Base-by-base conservation (phyloP, 2,329 filamentous ascomycete genomes). In the Clarireedia hainanense region DNA sequence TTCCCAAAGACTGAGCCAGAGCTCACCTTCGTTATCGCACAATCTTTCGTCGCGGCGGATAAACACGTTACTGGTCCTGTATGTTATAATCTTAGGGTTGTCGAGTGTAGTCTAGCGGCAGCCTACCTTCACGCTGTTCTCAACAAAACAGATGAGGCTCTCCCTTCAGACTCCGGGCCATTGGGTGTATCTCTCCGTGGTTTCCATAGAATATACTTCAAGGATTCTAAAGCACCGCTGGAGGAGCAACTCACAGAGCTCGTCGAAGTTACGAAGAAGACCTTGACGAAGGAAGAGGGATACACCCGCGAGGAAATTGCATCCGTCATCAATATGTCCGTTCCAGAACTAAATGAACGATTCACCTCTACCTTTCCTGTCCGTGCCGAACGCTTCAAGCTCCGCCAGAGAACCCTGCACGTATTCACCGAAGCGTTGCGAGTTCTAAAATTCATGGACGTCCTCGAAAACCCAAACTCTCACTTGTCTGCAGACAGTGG, bases 1-100 rank as follows among this genome's bases (percentile, higher is more conserved):
- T 90, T 99, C 70, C 92, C 92, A 14, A 80, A 83, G 56, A 89
- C 91, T 4, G 78, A 83, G 47, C 89, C 91, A 1, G 89, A 95
- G 63, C 80, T 96, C 54, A 90, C 85, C 63, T 97, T 99, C 72
- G 79, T 99, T 61, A 91, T 96, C 62, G 92, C 91, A 6, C 94
- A 99, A 70, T 95, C 88, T 58, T 96, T 96, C 70, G 88, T 99
- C 58, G 86, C 87, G 15, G 89, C 92, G 5, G 91, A 97, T 76
- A 99, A 99, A 75, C 89, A 94, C 68, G 88, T 92, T 59, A 96
- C 92, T 1, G 94, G 87, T 0, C 92, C 92, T 0, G 85, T 95
- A 61, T 90, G 92, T 77, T 99, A 97, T 77, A 99, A 99, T 71
- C 81, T 99, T 24, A 87, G 94, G 27, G 94, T 99, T 1, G 94